Conservation (phyloP, 1,284 basidiomycete species). For the Xerocomus amazonicus region DNA sequence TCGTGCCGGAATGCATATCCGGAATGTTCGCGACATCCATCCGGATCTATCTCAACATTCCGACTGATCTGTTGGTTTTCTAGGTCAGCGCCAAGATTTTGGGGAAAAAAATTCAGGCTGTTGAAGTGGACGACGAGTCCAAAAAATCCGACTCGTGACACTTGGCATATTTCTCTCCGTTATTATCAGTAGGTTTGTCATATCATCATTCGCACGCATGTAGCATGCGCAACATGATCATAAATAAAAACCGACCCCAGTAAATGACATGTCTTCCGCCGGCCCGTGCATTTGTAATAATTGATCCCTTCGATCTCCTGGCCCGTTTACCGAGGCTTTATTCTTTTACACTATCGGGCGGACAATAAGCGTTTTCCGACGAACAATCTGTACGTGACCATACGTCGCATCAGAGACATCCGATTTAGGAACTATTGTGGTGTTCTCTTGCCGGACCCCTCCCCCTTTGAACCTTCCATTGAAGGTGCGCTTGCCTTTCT, state of each 20-base stretch:
- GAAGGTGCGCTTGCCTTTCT: slow-evolving; percentile 11
- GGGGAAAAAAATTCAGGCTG: slow-evolving; percentile 54
- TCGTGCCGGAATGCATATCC: slow-evolving; percentile 80
- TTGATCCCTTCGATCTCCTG: slow-evolving; percentile 34
- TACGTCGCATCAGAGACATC: slow-evolving; percentile 17
- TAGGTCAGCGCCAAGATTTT: slow-evolving; percentile 80
- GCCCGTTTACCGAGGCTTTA: slow-evolving; percentile 25
- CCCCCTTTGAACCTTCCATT: slow-evolving; percentile 28
- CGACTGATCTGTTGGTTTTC: slow-evolving; percentile 12
- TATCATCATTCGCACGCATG: slow-evolving; percentile 9
- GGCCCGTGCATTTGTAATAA: slow-evolving; percentile 12
- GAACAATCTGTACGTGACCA: slow-evolving; percentile 20
- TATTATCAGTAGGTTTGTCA: slow-evolving; percentile 18
- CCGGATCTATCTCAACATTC: slow-evolving; percentile 8
- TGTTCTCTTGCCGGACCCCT: slow-evolving; percentile 18
- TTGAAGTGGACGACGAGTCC: slow-evolving; percentile 34
- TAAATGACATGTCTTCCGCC: slow-evolving; percentile 13
- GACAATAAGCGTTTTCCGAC: slow-evolving; percentile 23
- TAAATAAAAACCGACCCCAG: slow-evolving; percentile 13
- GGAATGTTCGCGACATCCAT: slow-evolving; percentile 57
- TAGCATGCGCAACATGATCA: slow-evolving; percentile 6
- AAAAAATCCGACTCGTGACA: slow-evolving; percentile 31
- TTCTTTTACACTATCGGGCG: slow-evolving; percentile 15
- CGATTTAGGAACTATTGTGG: slow-evolving; percentile 27
- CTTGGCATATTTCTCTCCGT: slow-evolving; percentile 3